phyloP scores from a whole-genome alignment of 371 early-diverging fungal genomes.

The Zancudomyces culisetae region DNA sequence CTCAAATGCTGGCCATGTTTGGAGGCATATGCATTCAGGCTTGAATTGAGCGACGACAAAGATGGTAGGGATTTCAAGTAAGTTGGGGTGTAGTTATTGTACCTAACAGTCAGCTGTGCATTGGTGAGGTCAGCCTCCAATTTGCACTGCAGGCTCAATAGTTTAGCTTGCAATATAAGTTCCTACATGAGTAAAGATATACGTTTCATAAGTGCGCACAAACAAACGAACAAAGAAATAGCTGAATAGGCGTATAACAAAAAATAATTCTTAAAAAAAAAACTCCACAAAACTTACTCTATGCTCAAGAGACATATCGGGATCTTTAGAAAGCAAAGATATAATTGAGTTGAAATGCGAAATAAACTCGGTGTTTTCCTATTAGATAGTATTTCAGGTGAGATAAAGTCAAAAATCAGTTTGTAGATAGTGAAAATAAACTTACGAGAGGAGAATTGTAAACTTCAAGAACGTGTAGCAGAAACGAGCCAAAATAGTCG shows the following conservation, averaged over 20 bases:
- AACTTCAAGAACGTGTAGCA: no score
- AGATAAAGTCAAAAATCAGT: no score
- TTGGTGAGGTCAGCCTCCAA: neutral
- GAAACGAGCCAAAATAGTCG: slow-evolving; percentile 26
- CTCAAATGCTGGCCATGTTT: slow-evolving; percentile 21
- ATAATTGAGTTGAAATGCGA: neutral
- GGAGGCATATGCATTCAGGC: no score
- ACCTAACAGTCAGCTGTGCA: neutral
- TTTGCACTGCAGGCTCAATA: neutral
- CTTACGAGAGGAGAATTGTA: no score
- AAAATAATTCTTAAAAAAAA: no score
- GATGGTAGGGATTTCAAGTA: neutral
- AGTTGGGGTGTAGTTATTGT: neutral
- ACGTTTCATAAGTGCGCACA: no score
- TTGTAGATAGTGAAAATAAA: no score
- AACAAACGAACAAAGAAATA: no score
- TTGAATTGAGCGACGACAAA: no score
- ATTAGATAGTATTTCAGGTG: no score
- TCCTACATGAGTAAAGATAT: neutral
- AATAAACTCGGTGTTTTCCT: neutral
- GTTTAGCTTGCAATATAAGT: neutral
- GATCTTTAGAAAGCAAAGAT: neutral
- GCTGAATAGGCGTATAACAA: no score
- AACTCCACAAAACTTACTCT: neutral
- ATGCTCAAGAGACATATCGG: neutral